Evolutionary conservation across 2,329 filamentous ascomycete species (phyloP).

Genomic region (Dendrostoma leiphaemia): DNA sequence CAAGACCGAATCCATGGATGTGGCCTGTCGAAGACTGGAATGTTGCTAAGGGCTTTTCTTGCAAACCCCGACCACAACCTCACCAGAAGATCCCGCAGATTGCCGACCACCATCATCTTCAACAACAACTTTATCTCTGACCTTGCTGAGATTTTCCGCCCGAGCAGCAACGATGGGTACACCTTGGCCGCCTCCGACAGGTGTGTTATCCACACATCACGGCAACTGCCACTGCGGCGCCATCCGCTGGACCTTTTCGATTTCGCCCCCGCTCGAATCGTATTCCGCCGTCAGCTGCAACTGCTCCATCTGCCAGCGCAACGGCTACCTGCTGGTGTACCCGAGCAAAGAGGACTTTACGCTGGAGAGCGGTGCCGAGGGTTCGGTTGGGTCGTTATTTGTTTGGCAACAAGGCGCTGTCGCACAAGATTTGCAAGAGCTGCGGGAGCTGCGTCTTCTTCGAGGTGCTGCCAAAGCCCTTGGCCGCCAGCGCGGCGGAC

Average conservation of each 20-base stretch:
- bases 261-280: conserved; percentile 4
- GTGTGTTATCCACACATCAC: conserved; percentile 1
- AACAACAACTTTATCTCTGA: too few relatives aligned
- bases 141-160: not conserved
- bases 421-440: conserved; percentile 9
- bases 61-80: too few relatives aligned
- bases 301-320: conserved; percentile 15
- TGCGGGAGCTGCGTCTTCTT: conserved; percentile 14
- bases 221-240: conserved; percentile 16
- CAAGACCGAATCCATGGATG: too few relatives aligned
- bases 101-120: not conserved
- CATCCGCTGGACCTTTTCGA: conserved; percentile 4
- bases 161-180: not conserved
- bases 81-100: too few relatives aligned
- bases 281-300: conserved; percentile 11
- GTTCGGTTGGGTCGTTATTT: not conserved
- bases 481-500: not conserved
- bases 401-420: conserved; percentile 1
- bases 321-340: conserved; percentile 13
- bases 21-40: too few relatives aligned
- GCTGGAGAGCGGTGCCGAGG: not conserved
- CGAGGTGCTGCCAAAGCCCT: not conserved
- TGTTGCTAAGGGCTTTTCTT: too few relatives aligned
- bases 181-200: conserved; percentile 6
- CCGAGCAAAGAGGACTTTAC: conserved; percentile 4